Base-by-base conservation (phyloP, 768 basidiomycete species). In the Boletales sp. region DNA sequence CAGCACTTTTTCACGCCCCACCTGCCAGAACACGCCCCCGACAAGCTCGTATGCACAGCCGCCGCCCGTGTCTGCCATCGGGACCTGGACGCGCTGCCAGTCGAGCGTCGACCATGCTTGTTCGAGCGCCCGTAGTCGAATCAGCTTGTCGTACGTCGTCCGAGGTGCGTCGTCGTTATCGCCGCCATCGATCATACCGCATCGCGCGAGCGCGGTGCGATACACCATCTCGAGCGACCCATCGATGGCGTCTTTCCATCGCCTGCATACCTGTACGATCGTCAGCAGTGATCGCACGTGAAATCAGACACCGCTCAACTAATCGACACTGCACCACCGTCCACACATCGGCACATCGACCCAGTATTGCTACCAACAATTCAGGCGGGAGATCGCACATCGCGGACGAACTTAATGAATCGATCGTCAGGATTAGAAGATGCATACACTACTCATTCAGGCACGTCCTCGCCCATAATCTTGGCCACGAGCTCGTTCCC, bases 401-500 rank as follows among this genome's bases (percentile, higher is more conserved):
- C 24, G 24, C 24, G 24, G 24, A 27, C 6, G 24, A 27, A 27
- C 24, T 27, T 5, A 6, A 27, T 6, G 24, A 27, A 27, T 27
- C 24, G 24, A 27, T 27, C 5, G 24, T 27, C 24, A 27, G 6
- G 6, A 27, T 27, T 27, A 27, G 24, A 27, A 5, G 5, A 27
- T 27, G 24, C 24, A 27, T 27, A 27, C 24, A 5, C 24, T 27
- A 27, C 32, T 39, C 13, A 39, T 17, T 39, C 38, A 4, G 57
- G 2, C 6, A 51, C 50, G 1, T 70, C 68, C 48, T 76, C 77
- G 1, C 81, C 84, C 65, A 87, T 72, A 70, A 90, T 79, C 61
- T 76, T 82, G 47, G 86, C 84, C 48, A 91, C 72, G 29, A 80
- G 74, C 59, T 89, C 85, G 37, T 83, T 84, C 24, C 80, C 84